Percentiles rank a stretch among this genome's conserved stretches.
Conservation (phyloP, 176 grass and related monocot species). For the Aegilops umbellulata region DNA sequence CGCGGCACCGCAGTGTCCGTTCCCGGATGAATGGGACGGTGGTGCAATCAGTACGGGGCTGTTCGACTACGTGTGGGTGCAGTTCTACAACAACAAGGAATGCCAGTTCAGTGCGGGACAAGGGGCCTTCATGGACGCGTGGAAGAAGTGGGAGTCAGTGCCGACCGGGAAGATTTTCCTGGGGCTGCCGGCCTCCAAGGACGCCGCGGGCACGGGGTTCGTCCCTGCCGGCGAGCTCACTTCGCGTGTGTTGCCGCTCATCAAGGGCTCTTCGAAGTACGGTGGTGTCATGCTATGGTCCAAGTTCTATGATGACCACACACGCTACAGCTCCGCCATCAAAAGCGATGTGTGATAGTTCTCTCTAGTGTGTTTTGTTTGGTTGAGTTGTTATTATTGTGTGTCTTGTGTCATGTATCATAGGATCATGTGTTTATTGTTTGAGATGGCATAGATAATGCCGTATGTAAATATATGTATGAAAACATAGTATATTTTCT, state of each 20-base stretch:
- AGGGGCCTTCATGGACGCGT: conserved; percentile 39
- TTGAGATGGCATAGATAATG: neutral
- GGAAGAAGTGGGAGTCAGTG: conserved; percentile 59
- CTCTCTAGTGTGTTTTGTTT: neutral
- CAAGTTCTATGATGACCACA: conserved; percentile 53
- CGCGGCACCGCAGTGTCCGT: conserved; percentile 75
- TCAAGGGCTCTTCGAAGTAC: conserved; percentile 46
- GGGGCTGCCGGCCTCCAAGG: conserved; percentile 48
- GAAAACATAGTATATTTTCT: too few relatives aligned
- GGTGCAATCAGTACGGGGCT: conserved; percentile 30
- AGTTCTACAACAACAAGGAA: conserved; percentile 67
- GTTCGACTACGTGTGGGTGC: conserved; percentile 71
- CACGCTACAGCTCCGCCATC: conserved; percentile 44
- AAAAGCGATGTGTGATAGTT: neutral
- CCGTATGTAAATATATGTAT: too few relatives aligned
- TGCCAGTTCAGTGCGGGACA: conserved; percentile 39
- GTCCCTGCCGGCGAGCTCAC: conserved; percentile 44
- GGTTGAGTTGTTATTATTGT: neutral
- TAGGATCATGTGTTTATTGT: neutral
- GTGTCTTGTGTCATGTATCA: neutral
- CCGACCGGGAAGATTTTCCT: conserved; percentile 47
- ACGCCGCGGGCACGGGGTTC: conserved; percentile 40
- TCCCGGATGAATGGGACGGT: conserved; percentile 41
- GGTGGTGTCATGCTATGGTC: conserved; percentile 69
- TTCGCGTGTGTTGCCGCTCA: conserved; percentile 47